These are phyloP conservation scores for Tetrapyrgos nigripes DNA, from an alignment of 1,284 basidiomycete species.

Conservation along the genomic window DNA sequence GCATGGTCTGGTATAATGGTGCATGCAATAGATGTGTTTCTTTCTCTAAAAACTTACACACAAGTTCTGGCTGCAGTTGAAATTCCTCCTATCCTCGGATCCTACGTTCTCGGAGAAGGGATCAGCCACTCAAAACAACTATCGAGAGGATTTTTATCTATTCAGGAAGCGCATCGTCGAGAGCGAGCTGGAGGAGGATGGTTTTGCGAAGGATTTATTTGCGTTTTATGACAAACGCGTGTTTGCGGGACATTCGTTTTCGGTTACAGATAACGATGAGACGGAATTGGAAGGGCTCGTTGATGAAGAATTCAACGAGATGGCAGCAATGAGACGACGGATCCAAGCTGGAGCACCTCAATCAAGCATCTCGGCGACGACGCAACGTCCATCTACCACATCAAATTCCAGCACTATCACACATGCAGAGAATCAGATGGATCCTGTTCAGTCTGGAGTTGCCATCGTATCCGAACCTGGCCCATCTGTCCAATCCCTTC, in stretches of 20 bases:
- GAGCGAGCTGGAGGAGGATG: background rate
- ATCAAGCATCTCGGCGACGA: too few relatives aligned
- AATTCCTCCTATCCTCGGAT: background rate
- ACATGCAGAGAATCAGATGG: too few relatives aligned
- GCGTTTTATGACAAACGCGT: background rate
- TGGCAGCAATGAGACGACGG: too few relatives aligned
- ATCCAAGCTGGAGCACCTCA: too few relatives aligned
- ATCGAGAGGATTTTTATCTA: background rate
- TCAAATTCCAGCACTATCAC: too few relatives aligned
- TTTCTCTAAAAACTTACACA: too few relatives aligned
- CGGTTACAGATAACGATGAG: background rate
- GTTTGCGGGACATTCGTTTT: background rate
- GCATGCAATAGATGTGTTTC: background rate
- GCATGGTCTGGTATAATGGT: background rate
- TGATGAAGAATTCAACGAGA: too few relatives aligned
- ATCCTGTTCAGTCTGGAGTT: too few relatives aligned
- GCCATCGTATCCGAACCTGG: too few relatives aligned
- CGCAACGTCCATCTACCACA: too few relatives aligned
- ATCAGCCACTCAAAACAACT: background rate
- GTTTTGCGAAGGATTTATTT: background rate
- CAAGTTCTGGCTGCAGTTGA: background rate
- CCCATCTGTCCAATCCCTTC: too few relatives aligned
- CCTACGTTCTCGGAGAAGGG: background rate
- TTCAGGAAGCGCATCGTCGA: background rate
- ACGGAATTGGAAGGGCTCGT: too few relatives aligned